These are phyloP conservation scores for Limnanthes douglasii DNA, from an alignment of 345 rosid genomes.

Conservation along the genomic window DNA sequence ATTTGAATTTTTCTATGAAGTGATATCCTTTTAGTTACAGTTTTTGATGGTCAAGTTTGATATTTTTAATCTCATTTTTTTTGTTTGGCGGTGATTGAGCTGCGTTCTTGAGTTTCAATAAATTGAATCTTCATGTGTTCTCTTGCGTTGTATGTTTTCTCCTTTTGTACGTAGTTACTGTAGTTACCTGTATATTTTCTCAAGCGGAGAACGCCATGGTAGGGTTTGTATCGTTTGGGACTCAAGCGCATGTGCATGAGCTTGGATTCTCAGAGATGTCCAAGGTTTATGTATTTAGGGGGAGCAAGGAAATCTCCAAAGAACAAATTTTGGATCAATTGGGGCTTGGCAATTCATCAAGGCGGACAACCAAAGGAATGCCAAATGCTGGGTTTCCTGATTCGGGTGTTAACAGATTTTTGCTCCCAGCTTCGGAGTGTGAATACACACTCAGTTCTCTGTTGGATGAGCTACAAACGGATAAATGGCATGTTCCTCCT, in stretches of 20 bases:
- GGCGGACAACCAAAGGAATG: constrained; percentile 40
- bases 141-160: too few relatives aligned
- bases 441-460: constrained; percentile 70
- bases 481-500: constrained; percentile 84
- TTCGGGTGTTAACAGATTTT: constrained; percentile 51
- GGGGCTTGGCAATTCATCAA: constrained; percentile 46
- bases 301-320: constrained; percentile 64
- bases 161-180: too few relatives aligned
- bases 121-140: too few relatives aligned
- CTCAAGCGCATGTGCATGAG: constrained; percentile 95
- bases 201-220: constrained; percentile 94
- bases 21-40: too few relatives aligned
- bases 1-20: too few relatives aligned
- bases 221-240: constrained; percentile 86
- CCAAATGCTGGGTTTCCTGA: constrained; percentile 34
- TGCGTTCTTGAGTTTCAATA: too few relatives aligned
- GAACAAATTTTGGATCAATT: constrained; percentile 90
- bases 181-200: too few relatives aligned
- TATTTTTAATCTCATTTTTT: too few relatives aligned
- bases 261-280: constrained; percentile 88
- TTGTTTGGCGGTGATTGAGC: too few relatives aligned
- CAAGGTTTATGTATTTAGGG: constrained; percentile 86
- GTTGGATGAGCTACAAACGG: constrained; percentile 92
- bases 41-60: too few relatives aligned
- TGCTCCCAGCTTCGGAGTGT: constrained; percentile 87